Evolutionary conservation across 1,284 basidiomycete genomes (phyloP).

Genomic region (Vanrija sp.): DNA sequence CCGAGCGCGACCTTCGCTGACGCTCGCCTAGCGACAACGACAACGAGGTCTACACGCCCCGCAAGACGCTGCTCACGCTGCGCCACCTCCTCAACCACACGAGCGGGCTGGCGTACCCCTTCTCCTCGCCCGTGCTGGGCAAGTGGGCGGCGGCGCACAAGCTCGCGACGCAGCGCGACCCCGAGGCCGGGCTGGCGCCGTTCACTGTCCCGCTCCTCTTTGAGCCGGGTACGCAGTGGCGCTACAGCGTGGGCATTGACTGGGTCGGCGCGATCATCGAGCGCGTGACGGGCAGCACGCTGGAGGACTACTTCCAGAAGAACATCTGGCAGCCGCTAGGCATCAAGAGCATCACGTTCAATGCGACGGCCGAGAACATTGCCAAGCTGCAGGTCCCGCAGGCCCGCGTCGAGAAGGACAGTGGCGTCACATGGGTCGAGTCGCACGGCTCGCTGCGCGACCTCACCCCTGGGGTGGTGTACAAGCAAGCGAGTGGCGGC

Average conservation of each 20-base stretch:
- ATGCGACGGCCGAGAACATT: conserved; percentile 14
- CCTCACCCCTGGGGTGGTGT: no score
- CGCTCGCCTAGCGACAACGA: conserved; percentile 23
- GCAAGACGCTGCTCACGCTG: conserved; percentile 30
- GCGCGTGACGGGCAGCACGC: conserved; percentile 26
- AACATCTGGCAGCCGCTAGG: conserved; percentile 37
- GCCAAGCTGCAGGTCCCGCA: conserved; percentile 1
- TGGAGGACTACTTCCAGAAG: conserved; percentile 37
- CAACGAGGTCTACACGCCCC: conserved; percentile 20
- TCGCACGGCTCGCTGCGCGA: no score
- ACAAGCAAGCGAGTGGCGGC: conserved; percentile 20
- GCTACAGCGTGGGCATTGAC: conserved; percentile 39
- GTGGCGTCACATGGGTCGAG: no score
- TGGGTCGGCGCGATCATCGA: conserved; percentile 37
- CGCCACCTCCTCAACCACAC: conserved; percentile 37
- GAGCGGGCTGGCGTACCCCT: conserved; percentile 8
- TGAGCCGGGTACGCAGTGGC: conserved; percentile 32
- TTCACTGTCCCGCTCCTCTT: conserved; percentile 24
- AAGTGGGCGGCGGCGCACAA: conserved; percentile 1
- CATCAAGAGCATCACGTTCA: conserved; percentile 30
- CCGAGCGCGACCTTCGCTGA: no score
- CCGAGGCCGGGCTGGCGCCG: conserved; percentile 9
- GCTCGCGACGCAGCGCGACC: conserved; percentile 5
- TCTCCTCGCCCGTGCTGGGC: background rate
- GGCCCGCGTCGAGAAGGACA: no score